phyloP scores from a whole-genome alignment of 106 monocot species.

The Cymbidium sinense region DNA sequence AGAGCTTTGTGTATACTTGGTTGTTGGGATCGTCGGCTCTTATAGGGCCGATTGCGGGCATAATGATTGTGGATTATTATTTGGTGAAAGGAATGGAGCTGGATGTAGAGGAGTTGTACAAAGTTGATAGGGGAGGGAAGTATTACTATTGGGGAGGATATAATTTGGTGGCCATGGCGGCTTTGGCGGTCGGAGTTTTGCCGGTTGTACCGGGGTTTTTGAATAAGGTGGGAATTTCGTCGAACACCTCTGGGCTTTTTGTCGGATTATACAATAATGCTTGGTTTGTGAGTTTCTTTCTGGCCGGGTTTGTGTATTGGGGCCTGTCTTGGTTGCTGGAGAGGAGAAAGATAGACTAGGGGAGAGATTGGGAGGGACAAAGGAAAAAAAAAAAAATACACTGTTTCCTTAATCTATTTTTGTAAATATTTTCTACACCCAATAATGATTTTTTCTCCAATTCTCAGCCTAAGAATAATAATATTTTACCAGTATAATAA shows the following conservation, averaged over 20 bases:
- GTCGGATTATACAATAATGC: slow-evolving; percentile 61
- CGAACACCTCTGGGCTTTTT: slow-evolving; percentile 26
- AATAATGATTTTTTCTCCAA: no score
- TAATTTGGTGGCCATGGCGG: slow-evolving; percentile 48
- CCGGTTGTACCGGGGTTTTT: slow-evolving; percentile 78
- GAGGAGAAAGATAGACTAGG: not conserved
- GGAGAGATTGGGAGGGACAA: no score
- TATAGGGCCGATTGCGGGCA: slow-evolving; percentile 73
- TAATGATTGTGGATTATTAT: slow-evolving; percentile 76
- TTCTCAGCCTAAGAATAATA: no score
- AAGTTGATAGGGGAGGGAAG: slow-evolving; percentile 8
- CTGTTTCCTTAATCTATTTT: no score
- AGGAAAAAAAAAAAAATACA: no score
- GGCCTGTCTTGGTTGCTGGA: slow-evolving; percentile 18
- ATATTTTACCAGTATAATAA: no score
- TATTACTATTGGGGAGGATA: slow-evolving; percentile 60
- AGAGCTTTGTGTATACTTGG: slow-evolving; percentile 95
- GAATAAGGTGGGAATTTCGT: slow-evolving; percentile 43
- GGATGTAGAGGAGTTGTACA: slow-evolving; percentile 61
- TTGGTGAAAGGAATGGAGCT: slow-evolving; percentile 50
- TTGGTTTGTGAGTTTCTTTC: slow-evolving; percentile 84
- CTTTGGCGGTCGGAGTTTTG: slow-evolving; percentile 56
- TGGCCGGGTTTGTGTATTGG: slow-evolving; percentile 58
- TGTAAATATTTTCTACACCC: no score
- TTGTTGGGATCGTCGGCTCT: slow-evolving; percentile 83